phyloP scores from a whole-genome alignment of 139 green algal species.

The Chlorella sp. region DNA sequence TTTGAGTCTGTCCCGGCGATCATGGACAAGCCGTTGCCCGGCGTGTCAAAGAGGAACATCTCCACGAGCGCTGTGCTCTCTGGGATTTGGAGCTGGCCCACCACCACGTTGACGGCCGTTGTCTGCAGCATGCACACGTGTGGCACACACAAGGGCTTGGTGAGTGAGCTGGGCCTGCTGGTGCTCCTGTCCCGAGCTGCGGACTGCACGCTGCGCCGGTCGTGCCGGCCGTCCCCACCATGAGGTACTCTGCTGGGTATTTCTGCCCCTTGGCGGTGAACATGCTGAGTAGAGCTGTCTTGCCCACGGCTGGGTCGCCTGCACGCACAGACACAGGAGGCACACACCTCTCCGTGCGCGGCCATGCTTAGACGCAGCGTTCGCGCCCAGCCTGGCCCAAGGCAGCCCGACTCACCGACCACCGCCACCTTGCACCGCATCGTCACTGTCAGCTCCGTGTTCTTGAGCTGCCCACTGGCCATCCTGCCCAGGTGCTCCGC shows the following conservation, averaged over 20 bases:
- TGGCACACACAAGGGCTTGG: neutral
- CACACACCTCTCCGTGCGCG: neutral
- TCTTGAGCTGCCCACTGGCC: no score
- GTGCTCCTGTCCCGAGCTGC: neutral
- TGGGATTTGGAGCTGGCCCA: conserved; percentile 21
- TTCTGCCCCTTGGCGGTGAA: conserved; percentile 36
- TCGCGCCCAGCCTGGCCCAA: neutral
- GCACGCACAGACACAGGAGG: neutral
- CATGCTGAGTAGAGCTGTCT: conserved; percentile 34
- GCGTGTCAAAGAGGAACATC: conserved; percentile 33
- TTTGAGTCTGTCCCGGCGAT: neutral
- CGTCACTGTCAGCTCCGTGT: conserved; percentile 25
- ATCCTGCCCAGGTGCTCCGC: no score
- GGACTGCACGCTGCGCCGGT: neutral
- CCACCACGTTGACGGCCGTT: conserved; percentile 23
- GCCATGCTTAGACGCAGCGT: neutral
- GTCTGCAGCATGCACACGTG: conserved; percentile 25
- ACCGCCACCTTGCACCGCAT: conserved; percentile 41
- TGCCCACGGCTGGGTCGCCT: conserved; percentile 32
- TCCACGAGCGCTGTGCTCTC: conserved; percentile 30
- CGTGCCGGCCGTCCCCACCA: conserved; percentile 19
- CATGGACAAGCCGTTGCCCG: conserved; percentile 13
- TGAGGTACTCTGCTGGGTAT: conserved; percentile 30
- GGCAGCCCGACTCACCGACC: conserved; percentile 14
- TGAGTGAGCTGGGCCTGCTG: neutral